These are phyloP conservation scores for Lactarius evosmus DNA, from an alignment of 768 basidiomycete species.

Conservation along the genomic window DNA sequence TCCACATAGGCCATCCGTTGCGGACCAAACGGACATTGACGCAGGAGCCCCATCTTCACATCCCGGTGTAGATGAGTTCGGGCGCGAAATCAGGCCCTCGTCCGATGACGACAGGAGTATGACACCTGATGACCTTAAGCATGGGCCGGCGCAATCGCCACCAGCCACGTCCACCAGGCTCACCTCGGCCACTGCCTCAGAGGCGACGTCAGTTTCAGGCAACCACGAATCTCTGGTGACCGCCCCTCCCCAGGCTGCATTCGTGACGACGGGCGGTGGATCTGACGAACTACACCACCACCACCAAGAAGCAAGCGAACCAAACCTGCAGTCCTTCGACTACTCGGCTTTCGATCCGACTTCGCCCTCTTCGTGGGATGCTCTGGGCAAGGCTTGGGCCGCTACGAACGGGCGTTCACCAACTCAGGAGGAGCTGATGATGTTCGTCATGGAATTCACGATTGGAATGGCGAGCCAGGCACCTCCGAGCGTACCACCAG, in stretches of 20 bases:
- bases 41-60: constrained; percentile 28
- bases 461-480: constrained; percentile 26
- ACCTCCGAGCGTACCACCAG: neutral
- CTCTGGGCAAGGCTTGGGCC: constrained; percentile 75
- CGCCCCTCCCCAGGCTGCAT: neutral
- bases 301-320: constrained; percentile 3
- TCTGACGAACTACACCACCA: neutral
- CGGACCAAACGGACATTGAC: constrained; percentile 21
- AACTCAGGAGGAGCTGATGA: constrained; percentile 73
- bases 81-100: constrained; percentile 67
- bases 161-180: constrained; percentile 25
- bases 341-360: constrained; percentile 70
- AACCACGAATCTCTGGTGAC: constrained; percentile 7
- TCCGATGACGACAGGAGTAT: constrained; percentile 38
- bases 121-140: constrained; percentile 19
- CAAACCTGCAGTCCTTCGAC: constrained; percentile 64
- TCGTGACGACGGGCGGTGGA: neutral
- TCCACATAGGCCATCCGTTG: constrained; percentile 36
- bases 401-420: constrained; percentile 64
- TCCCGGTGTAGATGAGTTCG: constrained; percentile 79
- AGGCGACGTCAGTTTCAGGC: neutral
- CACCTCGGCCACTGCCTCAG: neutral
- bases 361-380: constrained; percentile 72
- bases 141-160: constrained; percentile 17
- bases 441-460: constrained; percentile 54